Evolutionary conservation across 2,329 filamentous ascomycete species (phyloP), one percentile per base, ranked within the genome.

Genomic region (Dothiorella sarmentorum): DNA sequence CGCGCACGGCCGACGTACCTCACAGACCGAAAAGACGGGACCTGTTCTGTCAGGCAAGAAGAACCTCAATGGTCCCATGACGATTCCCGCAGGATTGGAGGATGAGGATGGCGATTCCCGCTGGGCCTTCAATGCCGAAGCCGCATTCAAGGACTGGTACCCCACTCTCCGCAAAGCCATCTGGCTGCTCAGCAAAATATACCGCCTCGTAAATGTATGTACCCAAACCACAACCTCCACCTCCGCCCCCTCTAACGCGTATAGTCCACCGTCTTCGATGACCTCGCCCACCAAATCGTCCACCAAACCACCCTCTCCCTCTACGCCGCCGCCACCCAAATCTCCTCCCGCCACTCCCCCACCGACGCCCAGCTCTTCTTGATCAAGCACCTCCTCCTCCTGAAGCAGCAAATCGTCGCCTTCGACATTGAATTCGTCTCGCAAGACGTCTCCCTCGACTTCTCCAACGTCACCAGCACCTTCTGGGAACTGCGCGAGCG

Each of bases 371-470:
- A 96, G 65, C 82, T 99, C 4, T 99, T 99, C 74, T 86, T 97
- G 68, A 87, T 99, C 66, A 94, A 93, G 66, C 96, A 99, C 70
- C 82, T 99, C 2, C 87, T 99, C 51, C 87, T 97, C 51, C 83
- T 99, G 53, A 97, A 97, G 74, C 95, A 97, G 70, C 90, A 97
- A 71, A 89, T 99, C 53, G 86, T 99, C 24, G 92, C 92, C 9
- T 91, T 99, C 62, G 94, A 99, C 75, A 97, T 99, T 64, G 92
- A 88, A 69, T 88, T 82, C 66, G 82, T 86, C 18, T 82, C 83
- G 2, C 84, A 85, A 3, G 70, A 72, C 58, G 77, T 87, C 47
- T 80, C 81, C 13, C 81, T 88, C 68, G 85, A 88, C 71, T 86
- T 88, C 69, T 85, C 83, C n/a, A 80, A 78, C 51, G 75, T 87